These are phyloP conservation scores for Podila minutissima DNA, from an alignment of 192 early-diverging fungal genomes.

Conservation along the genomic window DNA sequence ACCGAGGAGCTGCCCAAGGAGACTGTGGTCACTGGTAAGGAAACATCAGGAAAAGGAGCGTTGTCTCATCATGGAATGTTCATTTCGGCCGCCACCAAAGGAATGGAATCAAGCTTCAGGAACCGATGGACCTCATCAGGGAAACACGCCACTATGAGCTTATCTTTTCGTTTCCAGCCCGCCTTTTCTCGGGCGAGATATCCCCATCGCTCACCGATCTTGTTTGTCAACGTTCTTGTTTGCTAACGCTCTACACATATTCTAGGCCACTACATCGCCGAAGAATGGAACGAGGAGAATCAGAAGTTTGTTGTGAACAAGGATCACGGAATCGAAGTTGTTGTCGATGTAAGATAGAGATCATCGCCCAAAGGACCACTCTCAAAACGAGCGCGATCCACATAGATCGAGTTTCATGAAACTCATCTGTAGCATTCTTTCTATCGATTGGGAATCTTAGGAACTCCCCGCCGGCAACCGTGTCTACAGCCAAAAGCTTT, in stretches of 20 bases:
- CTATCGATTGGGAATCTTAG: slow-evolving; percentile 17
- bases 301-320: slow-evolving; percentile 71
- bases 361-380: too few species aligned
- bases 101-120: too few species aligned
- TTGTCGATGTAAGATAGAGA: slow-evolving; percentile 69
- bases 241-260: neutral
- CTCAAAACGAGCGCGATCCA: too few species aligned
- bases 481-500: slow-evolving; percentile 84
- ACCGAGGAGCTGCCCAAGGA: slow-evolving; percentile 93
- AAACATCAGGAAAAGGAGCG: neutral
- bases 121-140: too few species aligned
- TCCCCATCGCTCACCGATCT: too few species aligned
- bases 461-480: slow-evolving; percentile 56
- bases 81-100: too few species aligned
- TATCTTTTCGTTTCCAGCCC: too few species aligned
- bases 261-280: slow-evolving; percentile 77
- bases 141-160: too few species aligned
- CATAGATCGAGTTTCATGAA: neutral
- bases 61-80: too few species aligned
- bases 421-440: neutral
- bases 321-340: slow-evolving; percentile 70
- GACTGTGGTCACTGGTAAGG: slow-evolving; percentile 82
- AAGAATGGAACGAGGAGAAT: slow-evolving; percentile 77
- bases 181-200: too few species aligned
- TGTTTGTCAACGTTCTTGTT: too few species aligned